Evolutionary conservation across 441 rosid species (phyloP).

Genomic region (Daphne laureola): DNA sequence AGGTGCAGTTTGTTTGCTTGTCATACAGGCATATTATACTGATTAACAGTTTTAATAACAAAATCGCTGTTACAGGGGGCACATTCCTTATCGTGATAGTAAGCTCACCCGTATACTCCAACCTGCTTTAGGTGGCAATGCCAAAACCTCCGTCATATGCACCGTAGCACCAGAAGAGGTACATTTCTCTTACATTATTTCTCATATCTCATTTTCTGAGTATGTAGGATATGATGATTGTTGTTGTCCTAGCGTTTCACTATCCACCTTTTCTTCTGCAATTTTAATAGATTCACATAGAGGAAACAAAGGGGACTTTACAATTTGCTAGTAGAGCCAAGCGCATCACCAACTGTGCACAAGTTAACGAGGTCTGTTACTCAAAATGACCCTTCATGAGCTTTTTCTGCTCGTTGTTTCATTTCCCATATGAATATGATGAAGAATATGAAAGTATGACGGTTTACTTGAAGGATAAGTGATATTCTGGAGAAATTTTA

Average conservation of each 20-base stretch:
- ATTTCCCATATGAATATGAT: too few relatives aligned
- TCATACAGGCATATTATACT: slow-evolving; percentile 6
- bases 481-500: too few relatives aligned
- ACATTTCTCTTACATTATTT: slow-evolving; percentile 9
- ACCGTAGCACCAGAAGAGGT: slow-evolving; percentile 97
- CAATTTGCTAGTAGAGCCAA: slow-evolving; percentile 96
- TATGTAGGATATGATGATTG: not conserved
- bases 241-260: slow-evolving; percentile 1
- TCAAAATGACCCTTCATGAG: too few relatives aligned
- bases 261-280: slow-evolving; percentile 11
- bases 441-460: too few relatives aligned
- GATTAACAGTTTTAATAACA: slow-evolving; percentile 8
- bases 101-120: slow-evolving; percentile 95
- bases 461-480: too few relatives aligned
- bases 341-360: slow-evolving; percentile 83
- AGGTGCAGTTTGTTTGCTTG: slow-evolving; percentile 34
- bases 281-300: slow-evolving; percentile 58
- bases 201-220: not conserved
- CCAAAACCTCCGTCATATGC: slow-evolving; percentile 91
- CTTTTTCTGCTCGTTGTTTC: too few relatives aligned
- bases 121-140: slow-evolving; percentile 96
- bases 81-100: slow-evolving; percentile 95
- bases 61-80: slow-evolving; percentile 45
- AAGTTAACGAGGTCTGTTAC: slow-evolving; percentile 77
- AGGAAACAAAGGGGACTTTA: slow-evolving; percentile 91